Evolutionary conservation across 163 green algal species (phyloP), one percentile per base, ranked within the genome.

Genomic region (Volvox carteri): DNA sequence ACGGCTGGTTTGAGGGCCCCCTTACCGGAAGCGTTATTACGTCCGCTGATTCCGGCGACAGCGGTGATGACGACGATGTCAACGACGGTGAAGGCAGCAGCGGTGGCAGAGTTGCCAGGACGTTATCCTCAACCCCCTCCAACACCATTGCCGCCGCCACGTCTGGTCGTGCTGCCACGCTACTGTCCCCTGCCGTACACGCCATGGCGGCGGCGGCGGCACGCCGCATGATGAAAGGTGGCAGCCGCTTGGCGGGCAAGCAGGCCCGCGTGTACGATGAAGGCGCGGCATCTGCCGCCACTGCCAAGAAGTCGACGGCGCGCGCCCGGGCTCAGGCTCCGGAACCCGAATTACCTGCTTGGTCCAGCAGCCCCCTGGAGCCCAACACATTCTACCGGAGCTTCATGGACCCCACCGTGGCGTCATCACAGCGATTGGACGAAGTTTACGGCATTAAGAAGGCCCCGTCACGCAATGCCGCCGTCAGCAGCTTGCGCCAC

Each of bases 181-280:
- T 77, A 35, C 67, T 77, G 67, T 77, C 67, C 11, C 37, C 70
- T 48, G 30, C 65, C 14, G 39, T 56, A 35, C 70, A 78, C 12
- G 70, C 70, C 4, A 39, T 56, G 39, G 70, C 73, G 21, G 73
- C 73, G 6, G 73, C 73, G 39, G 73, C 73, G 33, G 73, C 73
- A 19, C 44, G 23, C 16, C 44, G 44, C 2, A 28, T 62, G 25
- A 50, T 80, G 21, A 80, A 80, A 11, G 44, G 42, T n/a, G 46
- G 73, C 73, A 80, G 44, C 73, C 73, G 73, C 6, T 25, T 80
- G 73, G 73, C 42, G 11, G 73, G 42, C 1, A 80, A 62, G 73
- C 41, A 50, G 8, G 25, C 42, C 16, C 42, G 44, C 6, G 73
- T 80, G 42, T 9, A 60, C 25, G 73, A 65, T 11, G 73, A 80